Conservation (phyloP, 1,284 basidiomycete species). For the Boletus sp. region DNA sequence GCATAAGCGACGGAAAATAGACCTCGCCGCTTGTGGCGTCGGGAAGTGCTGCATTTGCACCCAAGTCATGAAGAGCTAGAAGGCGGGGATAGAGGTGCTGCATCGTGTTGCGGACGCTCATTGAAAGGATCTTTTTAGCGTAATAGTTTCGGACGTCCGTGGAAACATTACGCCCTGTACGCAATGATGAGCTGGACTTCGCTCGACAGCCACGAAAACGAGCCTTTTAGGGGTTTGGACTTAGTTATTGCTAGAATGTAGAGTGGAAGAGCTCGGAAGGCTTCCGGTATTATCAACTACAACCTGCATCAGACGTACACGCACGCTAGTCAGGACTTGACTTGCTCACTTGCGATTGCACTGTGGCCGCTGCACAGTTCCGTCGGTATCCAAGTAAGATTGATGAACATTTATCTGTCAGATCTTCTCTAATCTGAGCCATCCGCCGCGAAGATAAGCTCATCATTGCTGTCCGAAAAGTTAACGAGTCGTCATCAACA, state of each 20-base stretch:
- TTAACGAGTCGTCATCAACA: background rate
- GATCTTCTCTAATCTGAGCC: slow-evolving; percentile 74
- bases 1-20: slow-evolving; percentile 76
- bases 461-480: slow-evolving; percentile 54
- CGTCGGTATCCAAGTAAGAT: slow-evolving; percentile 86
- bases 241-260: slow-evolving; percentile 86
- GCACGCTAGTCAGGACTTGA: background rate
- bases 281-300: slow-evolving; percentile 91
- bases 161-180: slow-evolving; percentile 75
- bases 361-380: slow-evolving; percentile 84
- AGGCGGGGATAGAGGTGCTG: slow-evolving; percentile 87
- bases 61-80: slow-evolving; percentile 84
- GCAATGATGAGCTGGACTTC: slow-evolving; percentile 11
- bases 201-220: slow-evolving; percentile 7
- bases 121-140: slow-evolving; percentile 71
- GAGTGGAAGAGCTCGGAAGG: slow-evolving; percentile 85
- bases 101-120: slow-evolving; percentile 69
- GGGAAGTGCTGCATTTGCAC: slow-evolving; percentile 69
- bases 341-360: slow-evolving; percentile 68
- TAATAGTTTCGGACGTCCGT: slow-evolving; percentile 91
- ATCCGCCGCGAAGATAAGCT: slow-evolving; percentile 63
- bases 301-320: slow-evolving; percentile 12
- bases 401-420: slow-evolving; percentile 84
- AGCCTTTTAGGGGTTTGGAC: slow-evolving; percentile 88
- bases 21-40: slow-evolving; percentile 55